A percentile compares a stretch with the other conserved stretches of the same genome.
These are phyloP conservation scores for Agaricus subrufescens DNA, from an alignment of 768 basidiomycete genomes.

Conservation along the genomic window DNA sequence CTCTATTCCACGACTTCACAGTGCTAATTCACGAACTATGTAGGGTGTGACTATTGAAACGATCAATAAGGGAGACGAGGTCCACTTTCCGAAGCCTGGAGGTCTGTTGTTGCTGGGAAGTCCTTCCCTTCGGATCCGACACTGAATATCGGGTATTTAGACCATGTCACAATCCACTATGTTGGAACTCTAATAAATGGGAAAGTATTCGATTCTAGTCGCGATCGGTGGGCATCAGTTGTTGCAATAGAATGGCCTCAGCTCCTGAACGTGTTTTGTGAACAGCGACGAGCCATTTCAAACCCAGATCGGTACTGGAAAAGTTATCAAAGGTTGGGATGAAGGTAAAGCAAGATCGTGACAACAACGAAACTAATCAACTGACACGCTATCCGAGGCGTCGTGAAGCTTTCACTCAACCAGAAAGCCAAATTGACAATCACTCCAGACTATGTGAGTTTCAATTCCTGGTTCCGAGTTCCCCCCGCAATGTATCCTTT, in stretches of 20 bases:
- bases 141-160: slow-evolving; percentile 25
- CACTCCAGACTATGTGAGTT: slow-evolving; percentile 74
- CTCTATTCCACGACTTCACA: background rate
- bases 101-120: slow-evolving; percentile 41
- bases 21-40: background rate
- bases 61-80: slow-evolving; percentile 56
- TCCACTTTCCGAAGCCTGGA: slow-evolving; percentile 60
- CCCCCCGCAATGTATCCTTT: slow-evolving; percentile 1
- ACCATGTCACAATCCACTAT: slow-evolving; percentile 75
- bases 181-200: slow-evolving; percentile 66
- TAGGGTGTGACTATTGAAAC: slow-evolving; percentile 71
- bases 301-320: slow-evolving; percentile 72
- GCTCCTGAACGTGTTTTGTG: background rate
- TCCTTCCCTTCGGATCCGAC: background rate
- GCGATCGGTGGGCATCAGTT: slow-evolving; percentile 55
- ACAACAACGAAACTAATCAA: too few relatives aligned
- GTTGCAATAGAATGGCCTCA: background rate
- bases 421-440: slow-evolving; percentile 65
- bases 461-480: slow-evolving; percentile 1
- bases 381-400: slow-evolving; percentile 38
- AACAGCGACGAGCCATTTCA: slow-evolving; percentile 54
- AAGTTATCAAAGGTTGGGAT: slow-evolving; percentile 90
- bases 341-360: slow-evolving; percentile 51
- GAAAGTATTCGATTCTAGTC: slow-evolving; percentile 68
- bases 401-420: slow-evolving; percentile 72